Base-by-base conservation (phyloP, 108 stramenopile species). In the Cyclotella atomus region DNA sequence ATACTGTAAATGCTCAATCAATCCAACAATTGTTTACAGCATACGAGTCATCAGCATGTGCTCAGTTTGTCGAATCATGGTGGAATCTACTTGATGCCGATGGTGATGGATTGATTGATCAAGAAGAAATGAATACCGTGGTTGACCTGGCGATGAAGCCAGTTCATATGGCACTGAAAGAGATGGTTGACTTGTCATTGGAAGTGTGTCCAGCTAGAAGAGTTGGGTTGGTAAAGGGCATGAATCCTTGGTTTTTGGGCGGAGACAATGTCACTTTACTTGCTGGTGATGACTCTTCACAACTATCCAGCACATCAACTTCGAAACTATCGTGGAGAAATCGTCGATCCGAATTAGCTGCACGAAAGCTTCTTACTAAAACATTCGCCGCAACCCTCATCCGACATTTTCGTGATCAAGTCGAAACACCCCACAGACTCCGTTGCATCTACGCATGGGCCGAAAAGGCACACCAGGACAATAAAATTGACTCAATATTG, bases 361-460 rank as follows among this genome's bases (percentile, higher is more conserved):
- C 73, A n/a, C 83, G 83, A 67, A 88, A 85, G 69, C 65, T 45
- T 10, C 75, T 94, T 20, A 59, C 47, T 32, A 83, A 87, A 60
- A 66, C 87, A 35, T 91, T 96, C 67, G 41, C 70, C 19, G 57
- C 60, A 17, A 75, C 93, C 0, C 75, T 84, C 43, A 59, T 67
- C 32, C 71, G 73, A 29, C 90, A 91, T 59, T 96, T 94, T 81
- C 83, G 87, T 29, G 84, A 90, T 69, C 93, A 96, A 57, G 88
- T 91, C 20, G 95, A 96, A 80, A 79, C 89, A 36, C 79, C 89
- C 21, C 95, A 96, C 75, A 82, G 95, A 65, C 68, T 96, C 14
- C 83, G 95, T 25, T 94, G 93, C 70, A 87, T 91, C 55, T 96
- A 96, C 69, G 91, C 93, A 2, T 96, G 95, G 95, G 90, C 93